Evolutionary conservation across 192 early-diverging fungal genomes (phyloP).

Genomic region (Backusella luteola): DNA sequence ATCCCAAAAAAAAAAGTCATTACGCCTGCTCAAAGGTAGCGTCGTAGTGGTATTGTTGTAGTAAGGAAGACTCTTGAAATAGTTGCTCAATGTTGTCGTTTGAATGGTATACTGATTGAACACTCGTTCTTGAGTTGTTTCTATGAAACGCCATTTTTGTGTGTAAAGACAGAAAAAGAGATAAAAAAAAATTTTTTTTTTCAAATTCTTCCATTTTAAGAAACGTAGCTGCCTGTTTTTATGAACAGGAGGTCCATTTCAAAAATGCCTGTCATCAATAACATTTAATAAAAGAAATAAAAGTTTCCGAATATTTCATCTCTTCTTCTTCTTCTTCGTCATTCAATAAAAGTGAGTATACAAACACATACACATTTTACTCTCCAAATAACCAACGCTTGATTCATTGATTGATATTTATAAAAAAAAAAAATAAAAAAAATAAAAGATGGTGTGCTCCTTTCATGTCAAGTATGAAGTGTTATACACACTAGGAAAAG

Average conservation of each 20-base stretch:
- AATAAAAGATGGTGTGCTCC: not conserved
- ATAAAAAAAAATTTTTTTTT: not conserved
- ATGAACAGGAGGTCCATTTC: not conserved
- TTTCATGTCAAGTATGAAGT: constrained; percentile 14
- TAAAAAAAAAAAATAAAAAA: not conserved
- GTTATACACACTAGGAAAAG: constrained; percentile 49
- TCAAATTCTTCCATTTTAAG: not conserved
- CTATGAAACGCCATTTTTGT: not conserved
- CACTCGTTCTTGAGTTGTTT: not conserved
- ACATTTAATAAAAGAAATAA: not conserved
- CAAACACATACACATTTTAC: not conserved
- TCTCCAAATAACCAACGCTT: no score
- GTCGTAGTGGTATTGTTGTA: not conserved
- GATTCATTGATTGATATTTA: not conserved
- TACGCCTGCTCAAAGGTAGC: not conserved
- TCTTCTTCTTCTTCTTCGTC: not conserved
- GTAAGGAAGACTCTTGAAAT: not conserved
- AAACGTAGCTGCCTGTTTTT: no score
- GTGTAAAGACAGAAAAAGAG: not conserved
- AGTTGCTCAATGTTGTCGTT: not conserved
- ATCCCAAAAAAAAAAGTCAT: not conserved
- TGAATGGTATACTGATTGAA: not conserved
- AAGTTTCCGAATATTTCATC: constrained; percentile 11
- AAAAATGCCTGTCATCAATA: not conserved
- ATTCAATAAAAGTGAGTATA: not conserved